These are phyloP conservation scores for Backusella sp. DNA, from an alignment of 192 early-diverging fungal species.

Conservation along the genomic window DNA sequence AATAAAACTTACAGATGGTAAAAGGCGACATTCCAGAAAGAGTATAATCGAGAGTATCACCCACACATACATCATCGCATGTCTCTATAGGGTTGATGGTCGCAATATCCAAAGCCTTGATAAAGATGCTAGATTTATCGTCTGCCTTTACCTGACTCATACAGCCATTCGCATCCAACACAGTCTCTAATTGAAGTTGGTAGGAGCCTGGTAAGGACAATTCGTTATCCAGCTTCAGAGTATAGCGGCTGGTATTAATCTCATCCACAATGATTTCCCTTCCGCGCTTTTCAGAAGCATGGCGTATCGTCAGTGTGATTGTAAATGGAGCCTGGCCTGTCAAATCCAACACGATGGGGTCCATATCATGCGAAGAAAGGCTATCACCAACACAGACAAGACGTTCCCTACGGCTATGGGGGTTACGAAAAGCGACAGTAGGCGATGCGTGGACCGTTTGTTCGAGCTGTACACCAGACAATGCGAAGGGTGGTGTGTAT, in stretches of 20 bases:
- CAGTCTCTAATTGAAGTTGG: constrained; percentile 29
- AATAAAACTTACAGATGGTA: constrained; percentile 28
- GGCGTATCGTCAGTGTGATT: constrained; percentile 26
- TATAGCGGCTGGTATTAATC: constrained; percentile 24
- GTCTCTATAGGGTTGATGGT: constrained; percentile 29
- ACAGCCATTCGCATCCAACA: constrained; percentile 41
- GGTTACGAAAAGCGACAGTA: constrained; percentile 24
- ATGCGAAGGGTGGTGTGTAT: constrained; percentile 22
- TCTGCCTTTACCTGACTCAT: background rate
- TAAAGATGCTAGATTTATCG: background rate
- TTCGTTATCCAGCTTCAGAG: constrained; percentile 17
- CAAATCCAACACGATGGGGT: constrained; percentile 25
- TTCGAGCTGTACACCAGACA: constrained; percentile 23
- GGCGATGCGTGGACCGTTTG: constrained; percentile 38
- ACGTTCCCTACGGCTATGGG: background rate
- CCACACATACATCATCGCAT: constrained; percentile 40
- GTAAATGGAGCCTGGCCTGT: constrained; percentile 39
- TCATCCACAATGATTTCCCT: constrained; percentile 20
- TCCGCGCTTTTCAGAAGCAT: constrained; percentile 21
- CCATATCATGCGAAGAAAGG: constrained; percentile 18
- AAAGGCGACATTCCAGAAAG: constrained; percentile 34
- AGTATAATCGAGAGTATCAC: constrained; percentile 36
- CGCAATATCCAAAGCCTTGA: constrained; percentile 36
- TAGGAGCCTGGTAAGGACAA: constrained; percentile 35
- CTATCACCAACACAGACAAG: constrained; percentile 38